These are phyloP conservation scores for Paraconiothyrium brasiliense DNA, from an alignment of 2,329 filamentous ascomycete genomes.

Conservation along the genomic window DNA sequence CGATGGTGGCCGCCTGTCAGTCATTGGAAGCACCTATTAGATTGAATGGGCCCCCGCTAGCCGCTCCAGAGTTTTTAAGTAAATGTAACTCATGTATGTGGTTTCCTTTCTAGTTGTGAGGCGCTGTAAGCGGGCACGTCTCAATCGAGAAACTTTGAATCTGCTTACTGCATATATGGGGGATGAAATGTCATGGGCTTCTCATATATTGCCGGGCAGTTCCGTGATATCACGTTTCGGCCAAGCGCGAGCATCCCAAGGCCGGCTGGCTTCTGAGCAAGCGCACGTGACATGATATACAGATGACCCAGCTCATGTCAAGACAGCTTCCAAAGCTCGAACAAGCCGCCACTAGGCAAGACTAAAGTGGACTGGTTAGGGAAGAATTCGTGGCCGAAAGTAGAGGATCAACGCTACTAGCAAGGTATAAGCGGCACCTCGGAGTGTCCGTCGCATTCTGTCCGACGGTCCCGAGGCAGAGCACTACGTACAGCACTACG, in stretches of 20 bases:
- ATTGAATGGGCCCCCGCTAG: background rate
- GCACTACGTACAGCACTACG: no score
- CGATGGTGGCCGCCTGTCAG: slow-evolving; percentile 26
- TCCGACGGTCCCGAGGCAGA: no score
- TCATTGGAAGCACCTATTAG: slow-evolving; percentile 26
- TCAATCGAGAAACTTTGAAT: no score
- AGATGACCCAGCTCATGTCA: background rate
- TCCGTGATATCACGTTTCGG: no score
- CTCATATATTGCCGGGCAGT: no score
- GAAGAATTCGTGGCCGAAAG: background rate
- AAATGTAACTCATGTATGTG: background rate
- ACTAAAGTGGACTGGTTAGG: background rate
- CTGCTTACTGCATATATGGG: no score
- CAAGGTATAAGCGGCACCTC: background rate
- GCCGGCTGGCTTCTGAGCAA: no score
- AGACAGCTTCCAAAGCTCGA: background rate
- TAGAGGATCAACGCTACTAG: background rate
- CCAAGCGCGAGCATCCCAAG: no score
- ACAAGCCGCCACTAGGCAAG: background rate
- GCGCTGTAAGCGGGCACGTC: no score
- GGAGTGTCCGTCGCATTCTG: background rate
- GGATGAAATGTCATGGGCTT: no score
- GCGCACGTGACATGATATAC: background rate
- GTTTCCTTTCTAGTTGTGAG: background rate
- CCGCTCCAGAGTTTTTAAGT: background rate